phyloP scores from a whole-genome alignment of 441 rosid species.

The Aleurites moluccanus region DNA sequence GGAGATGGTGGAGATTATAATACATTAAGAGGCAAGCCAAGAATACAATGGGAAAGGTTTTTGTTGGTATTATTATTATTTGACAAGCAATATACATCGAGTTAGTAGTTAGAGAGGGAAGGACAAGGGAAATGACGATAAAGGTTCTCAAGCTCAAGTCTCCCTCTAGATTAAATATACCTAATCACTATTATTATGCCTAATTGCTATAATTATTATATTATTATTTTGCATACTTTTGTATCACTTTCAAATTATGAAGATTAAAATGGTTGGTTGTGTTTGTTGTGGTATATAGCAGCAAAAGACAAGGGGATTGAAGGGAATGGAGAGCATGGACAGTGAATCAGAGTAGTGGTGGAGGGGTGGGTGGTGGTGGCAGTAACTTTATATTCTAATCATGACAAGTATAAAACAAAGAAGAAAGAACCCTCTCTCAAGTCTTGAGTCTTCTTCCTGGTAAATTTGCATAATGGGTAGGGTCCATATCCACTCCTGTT shows the following conservation, averaged over 20 bases:
- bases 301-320: conserved; percentile 65
- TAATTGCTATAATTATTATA: too few species aligned
- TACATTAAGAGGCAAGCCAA: not conserved
- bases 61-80: not conserved
- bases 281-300: conserved; percentile 22
- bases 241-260: not conserved
- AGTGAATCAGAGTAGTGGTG: conserved; percentile 53
- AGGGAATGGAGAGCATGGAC: conserved; percentile 69
- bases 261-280: not conserved
- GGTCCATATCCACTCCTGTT: not conserved
- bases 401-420: too few species aligned
- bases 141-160: too few species aligned
- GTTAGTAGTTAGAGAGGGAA: too few species aligned
- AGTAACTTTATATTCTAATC: not conserved
- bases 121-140: too few species aligned
- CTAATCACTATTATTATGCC: too few species aligned
- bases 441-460: not conserved
- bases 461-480: not conserved
- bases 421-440: not conserved
- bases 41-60: not conserved
- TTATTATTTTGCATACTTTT: not conserved
- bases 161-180: too few species aligned
- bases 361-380: too few species aligned
- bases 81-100: not conserved
- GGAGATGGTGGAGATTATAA: not conserved